Conservation (phyloP, 768 basidiomycete species). For the Piloderma croceum region DNA sequence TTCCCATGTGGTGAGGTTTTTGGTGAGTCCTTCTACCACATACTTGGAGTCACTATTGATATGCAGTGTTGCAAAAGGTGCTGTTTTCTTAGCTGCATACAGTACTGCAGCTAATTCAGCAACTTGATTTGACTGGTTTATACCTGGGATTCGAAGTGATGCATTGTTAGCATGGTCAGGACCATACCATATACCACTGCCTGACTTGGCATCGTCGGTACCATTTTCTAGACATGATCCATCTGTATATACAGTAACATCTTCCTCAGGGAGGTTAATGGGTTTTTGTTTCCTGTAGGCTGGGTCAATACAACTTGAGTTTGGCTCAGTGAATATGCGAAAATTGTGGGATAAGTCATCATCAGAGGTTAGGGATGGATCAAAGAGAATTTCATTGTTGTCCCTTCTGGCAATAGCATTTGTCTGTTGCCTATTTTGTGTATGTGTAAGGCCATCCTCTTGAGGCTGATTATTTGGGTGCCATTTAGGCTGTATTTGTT, state of each 20-base stretch:
- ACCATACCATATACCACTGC: constrained; percentile 16
- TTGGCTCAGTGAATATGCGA: constrained; percentile 8
- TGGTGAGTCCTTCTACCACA: constrained; percentile 17
- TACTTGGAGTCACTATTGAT: constrained; percentile 22
- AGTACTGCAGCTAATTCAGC: constrained; percentile 16
- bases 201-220: constrained; percentile 11
- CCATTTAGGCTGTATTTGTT: constrained; percentile 8
- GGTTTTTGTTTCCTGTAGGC: background rate
- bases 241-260: constrained; percentile 19
- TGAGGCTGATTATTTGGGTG: constrained; percentile 3
- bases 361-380: background rate
- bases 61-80: constrained; percentile 1
- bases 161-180: constrained; percentile 11
- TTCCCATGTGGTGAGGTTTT: constrained; percentile 17
- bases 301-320: background rate
- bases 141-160: constrained; percentile 8
- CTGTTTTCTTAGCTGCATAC: background rate
- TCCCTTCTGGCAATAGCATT: background rate
- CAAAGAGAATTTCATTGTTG: background rate
- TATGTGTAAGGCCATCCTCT: background rate
- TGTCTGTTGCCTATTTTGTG: background rate
- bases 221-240: constrained; percentile 21
- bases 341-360: constrained; percentile 4
- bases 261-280: background rate
- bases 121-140: constrained; percentile 16